Conservation (phyloP, 768 basidiomycete species). For the Tephrocybe sp. region DNA sequence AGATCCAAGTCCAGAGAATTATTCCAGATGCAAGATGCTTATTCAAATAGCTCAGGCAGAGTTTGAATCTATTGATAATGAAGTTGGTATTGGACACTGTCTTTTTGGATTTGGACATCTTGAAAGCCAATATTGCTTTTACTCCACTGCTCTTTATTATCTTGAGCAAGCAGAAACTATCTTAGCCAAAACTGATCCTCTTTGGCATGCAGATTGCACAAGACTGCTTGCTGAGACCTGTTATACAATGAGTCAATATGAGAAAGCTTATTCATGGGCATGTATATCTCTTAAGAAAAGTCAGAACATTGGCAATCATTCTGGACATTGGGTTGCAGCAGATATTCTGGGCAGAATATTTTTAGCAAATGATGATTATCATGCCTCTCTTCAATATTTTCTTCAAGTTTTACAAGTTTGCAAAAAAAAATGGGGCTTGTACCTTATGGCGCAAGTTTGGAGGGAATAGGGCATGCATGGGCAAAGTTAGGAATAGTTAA, state of each 20-base stretch:
- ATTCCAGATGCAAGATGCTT: neutral
- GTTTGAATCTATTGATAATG: neutral
- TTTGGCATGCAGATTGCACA: neutral
- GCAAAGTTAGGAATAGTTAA: neutral
- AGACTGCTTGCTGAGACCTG: neutral
- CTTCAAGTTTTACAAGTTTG: neutral
- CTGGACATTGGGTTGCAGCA: neutral
- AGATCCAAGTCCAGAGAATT: too few relatives aligned
- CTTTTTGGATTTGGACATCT: neutral
- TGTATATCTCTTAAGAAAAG: neutral
- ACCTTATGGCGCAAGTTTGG: neutral
- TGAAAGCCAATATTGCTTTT: neutral
- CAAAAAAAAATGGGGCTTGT: neutral
- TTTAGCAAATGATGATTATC: constrained; percentile 1
- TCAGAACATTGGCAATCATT: neutral
- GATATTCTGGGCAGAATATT: neutral
- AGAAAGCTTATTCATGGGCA: neutral
- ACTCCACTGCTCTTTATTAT: neutral
- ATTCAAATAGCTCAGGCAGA: neutral
- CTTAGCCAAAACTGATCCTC: neutral
- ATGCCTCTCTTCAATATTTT: neutral
- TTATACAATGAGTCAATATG: neutral
- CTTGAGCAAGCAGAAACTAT: neutral
- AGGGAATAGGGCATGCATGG: constrained; percentile 6
- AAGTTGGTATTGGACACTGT: neutral